phyloP scores from a whole-genome alignment of 192 early-diverging fungal species.

The Geranomyces variabilis region DNA sequence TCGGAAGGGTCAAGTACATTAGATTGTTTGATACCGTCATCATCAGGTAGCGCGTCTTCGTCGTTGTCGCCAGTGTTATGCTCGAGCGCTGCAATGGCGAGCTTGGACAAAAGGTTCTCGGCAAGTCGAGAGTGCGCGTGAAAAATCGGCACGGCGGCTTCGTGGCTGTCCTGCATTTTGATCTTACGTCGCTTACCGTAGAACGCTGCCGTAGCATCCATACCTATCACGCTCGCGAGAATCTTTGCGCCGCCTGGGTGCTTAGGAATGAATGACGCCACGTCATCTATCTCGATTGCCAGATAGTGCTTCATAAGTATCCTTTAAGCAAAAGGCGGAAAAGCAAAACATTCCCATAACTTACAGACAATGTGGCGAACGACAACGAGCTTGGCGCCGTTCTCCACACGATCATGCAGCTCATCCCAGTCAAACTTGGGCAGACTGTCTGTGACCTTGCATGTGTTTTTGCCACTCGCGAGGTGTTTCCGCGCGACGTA shows the following conservation, averaged over 20 bases:
- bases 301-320: background rate
- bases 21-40: background rate
- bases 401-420: conserved; percentile 40
- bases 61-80: conserved; percentile 5
- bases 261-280: conserved; percentile 24
- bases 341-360: background rate
- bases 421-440: conserved; percentile 46
- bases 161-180: background rate
- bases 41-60: background rate
- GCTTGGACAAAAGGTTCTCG: conserved; percentile 26
- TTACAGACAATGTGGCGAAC: conserved; percentile 38
- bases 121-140: conserved; percentile 45
- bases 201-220: conserved; percentile 33
- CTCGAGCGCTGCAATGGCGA: conserved; percentile 25
- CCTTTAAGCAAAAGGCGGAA: background rate
- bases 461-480: conserved; percentile 4
- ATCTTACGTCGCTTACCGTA: conserved; percentile 1
- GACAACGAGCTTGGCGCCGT: conserved; percentile 44
- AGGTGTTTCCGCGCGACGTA: background rate
- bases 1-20: background rate
- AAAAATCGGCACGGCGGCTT: background rate
- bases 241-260: conserved; percentile 37
- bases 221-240: conserved; percentile 26
- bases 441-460: background rate
- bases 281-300: conserved; percentile 27